Evolutionary conservation across 306 rosid species (phyloP).

Genomic region (Nissolia schottii): DNA sequence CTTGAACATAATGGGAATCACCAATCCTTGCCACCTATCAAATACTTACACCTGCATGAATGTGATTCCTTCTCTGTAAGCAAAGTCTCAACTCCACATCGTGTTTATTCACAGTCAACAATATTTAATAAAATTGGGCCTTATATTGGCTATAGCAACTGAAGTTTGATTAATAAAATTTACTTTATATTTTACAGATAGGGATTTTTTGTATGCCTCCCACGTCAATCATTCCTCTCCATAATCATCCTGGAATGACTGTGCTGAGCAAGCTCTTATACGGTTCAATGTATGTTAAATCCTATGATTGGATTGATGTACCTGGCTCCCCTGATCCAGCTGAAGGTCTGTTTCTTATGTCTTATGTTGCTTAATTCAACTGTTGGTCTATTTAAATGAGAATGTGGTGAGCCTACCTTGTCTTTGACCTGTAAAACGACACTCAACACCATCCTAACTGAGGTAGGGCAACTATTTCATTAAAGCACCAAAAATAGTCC

Average conservation of each 20-base stretch:
- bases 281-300: constrained; percentile 73
- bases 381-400: too few species aligned
- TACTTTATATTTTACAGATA: constrained; percentile 53
- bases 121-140: not conserved
- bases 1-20: constrained; percentile 55
- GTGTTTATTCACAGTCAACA: not conserved
- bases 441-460: too few species aligned
- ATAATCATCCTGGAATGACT: constrained; percentile 97
- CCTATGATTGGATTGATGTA: constrained; percentile 88
- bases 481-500: too few species aligned
- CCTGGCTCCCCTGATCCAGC: constrained; percentile 49
- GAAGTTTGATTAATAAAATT: not conserved
- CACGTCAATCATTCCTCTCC: constrained; percentile 81
- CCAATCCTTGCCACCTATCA: constrained; percentile 69
- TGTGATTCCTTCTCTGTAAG: constrained; percentile 86
- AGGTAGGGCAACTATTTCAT: too few species aligned
- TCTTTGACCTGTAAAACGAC: too few species aligned
- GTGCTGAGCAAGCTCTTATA: constrained; percentile 95
- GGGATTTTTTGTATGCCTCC: constrained; percentile 99
- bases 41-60: constrained; percentile 86
- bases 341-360: constrained; percentile 77
- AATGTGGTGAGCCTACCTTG: too few species aligned
- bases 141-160: not conserved
- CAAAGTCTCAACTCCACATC: not conserved
- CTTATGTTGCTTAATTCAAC: too few species aligned